These are phyloP conservation scores for Solanum tacnaense DNA, from an alignment of 257 asterid genomes.

Conservation along the genomic window DNA sequence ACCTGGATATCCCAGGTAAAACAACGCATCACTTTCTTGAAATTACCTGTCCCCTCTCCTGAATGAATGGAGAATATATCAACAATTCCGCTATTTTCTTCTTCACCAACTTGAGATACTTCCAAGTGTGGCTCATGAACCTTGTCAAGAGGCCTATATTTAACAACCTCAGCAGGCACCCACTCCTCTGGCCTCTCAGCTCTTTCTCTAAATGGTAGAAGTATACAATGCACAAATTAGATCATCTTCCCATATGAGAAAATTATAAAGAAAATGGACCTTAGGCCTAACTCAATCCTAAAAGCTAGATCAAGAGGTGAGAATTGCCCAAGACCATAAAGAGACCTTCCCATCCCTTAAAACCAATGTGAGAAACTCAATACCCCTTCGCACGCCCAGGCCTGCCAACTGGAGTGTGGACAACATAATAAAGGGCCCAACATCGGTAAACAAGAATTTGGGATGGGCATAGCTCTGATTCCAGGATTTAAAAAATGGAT, in stretches of 20 bases:
- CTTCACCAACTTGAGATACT: conserved; percentile 26
- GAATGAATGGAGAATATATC: conserved; percentile 58
- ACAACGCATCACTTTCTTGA: neutral
- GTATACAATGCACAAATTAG: neutral
- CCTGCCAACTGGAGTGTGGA: neutral
- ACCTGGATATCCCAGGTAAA: neutral
- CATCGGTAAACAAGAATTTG: neutral
- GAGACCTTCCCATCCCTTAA: neutral
- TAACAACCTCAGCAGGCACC: conserved; percentile 65
- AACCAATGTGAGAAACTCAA: neutral
- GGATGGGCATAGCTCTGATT: neutral
- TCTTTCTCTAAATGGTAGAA: conserved; percentile 37
- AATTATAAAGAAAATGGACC: neutral
- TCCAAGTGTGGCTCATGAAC: conserved; percentile 20
- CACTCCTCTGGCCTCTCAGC: conserved; percentile 86
- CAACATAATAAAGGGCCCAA: neutral
- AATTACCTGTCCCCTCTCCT: conserved; percentile 23
- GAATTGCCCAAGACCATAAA: neutral
- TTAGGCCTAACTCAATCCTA: neutral
- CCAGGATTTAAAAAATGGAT: neutral
- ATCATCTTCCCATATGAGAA: neutral
- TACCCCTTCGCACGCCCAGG: neutral
- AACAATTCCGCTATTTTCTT: conserved; percentile 18
- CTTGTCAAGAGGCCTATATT: conserved; percentile 9
- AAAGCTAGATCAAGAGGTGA: neutral